Conservation (phyloP, 306 rosid genomes). For the Medicago arabica region DNA sequence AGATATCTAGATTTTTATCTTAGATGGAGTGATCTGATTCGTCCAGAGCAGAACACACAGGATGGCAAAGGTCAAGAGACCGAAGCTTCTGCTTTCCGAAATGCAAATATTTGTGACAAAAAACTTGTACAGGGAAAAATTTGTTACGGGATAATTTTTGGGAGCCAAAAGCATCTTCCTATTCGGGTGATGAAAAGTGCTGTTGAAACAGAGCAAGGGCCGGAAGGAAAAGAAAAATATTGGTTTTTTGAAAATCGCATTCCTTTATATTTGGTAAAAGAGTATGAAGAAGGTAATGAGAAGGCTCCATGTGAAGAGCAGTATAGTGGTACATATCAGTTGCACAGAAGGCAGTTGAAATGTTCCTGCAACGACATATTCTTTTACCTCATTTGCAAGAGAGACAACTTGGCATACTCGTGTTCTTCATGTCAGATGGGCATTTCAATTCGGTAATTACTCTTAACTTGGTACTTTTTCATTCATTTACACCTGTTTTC, state of each 20-base stretch:
- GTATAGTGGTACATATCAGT: constrained; percentile 48
- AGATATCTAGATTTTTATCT: constrained; percentile 81
- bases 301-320: constrained; percentile 54
- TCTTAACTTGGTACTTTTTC: constrained; percentile 14
- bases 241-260: constrained; percentile 89
- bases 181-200: constrained; percentile 84
- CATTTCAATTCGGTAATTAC: constrained; percentile 62
- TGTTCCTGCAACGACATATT: constrained; percentile 62
- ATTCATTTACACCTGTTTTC: constrained; percentile 19
- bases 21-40: constrained; percentile 93
- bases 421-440: constrained; percentile 78
- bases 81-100: constrained; percentile 91
- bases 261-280: constrained; percentile 87
- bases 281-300: constrained; percentile 64
- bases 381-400: constrained; percentile 82
- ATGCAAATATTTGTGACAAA: constrained; percentile 76
- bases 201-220: constrained; percentile 66
- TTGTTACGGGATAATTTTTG: constrained; percentile 79
- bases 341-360: constrained; percentile 58
- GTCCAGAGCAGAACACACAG: constrained; percentile 83
- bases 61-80: constrained; percentile 87
- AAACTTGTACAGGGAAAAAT: constrained; percentile 62
- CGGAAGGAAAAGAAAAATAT: constrained; percentile 66
- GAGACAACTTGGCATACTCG: constrained; percentile 71
- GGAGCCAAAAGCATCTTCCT: constrained; percentile 94